Evolutionary conservation across 2,329 filamentous ascomycete species (phyloP).

Genomic region (Arachnomyces sp.): DNA sequence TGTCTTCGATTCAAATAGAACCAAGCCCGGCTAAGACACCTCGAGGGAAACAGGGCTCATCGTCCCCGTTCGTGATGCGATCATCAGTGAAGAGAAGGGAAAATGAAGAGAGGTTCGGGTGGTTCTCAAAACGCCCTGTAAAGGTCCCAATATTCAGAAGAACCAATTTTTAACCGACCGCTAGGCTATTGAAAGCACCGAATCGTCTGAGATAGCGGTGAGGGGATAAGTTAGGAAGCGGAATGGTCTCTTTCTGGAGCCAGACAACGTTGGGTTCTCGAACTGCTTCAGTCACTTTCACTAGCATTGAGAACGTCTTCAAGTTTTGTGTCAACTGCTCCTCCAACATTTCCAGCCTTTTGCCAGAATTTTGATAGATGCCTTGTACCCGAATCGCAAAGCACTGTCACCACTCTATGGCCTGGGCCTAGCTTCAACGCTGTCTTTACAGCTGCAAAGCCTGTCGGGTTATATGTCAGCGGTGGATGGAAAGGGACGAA

Average conservation of each 20-base stretch:
- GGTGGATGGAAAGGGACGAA: slow-evolving; percentile 9
- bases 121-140: no score
- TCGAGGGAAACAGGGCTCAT: neutral
- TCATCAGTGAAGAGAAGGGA: neutral
- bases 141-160: no score
- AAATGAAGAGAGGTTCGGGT: no score
- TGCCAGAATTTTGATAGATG: slow-evolving; percentile 48
- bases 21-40: slow-evolving; percentile 7
- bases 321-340: slow-evolving; percentile 37
- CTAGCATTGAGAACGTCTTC: slow-evolving; percentile 38
- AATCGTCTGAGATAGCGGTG: no score
- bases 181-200: no score
- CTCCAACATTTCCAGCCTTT: slow-evolving; percentile 40
- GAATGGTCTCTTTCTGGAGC: no score
- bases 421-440: slow-evolving; percentile 41
- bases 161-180: no score
- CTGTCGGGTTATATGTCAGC: slow-evolving; percentile 21
- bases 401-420: slow-evolving; percentile 41
- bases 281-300: slow-evolving; percentile 20
- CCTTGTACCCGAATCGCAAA: slow-evolving; percentile 44
- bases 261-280: neutral
- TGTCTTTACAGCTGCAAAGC: slow-evolving; percentile 41
- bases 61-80: neutral
- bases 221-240: no score
- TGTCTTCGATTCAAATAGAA: slow-evolving; percentile 15